phyloP scores from a whole-genome alignment of 2,329 filamentous ascomycete species.

The Fusarium goolgardi region DNA sequence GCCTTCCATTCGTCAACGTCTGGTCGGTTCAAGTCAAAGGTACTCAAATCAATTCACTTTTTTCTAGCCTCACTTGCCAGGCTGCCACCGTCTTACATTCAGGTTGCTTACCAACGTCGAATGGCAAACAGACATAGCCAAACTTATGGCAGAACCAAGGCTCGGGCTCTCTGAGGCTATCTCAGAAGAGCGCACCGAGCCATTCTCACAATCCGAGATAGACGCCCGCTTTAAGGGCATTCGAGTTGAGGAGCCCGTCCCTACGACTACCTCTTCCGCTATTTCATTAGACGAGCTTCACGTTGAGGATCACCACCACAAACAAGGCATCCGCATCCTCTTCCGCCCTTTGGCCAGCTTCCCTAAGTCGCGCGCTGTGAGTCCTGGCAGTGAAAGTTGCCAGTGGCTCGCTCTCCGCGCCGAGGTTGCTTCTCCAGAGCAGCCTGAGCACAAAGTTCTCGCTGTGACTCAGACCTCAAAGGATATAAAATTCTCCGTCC shows the following conservation, averaged over 20 bases:
- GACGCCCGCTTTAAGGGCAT: constrained; percentile 61
- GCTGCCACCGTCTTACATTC: constrained; percentile 31
- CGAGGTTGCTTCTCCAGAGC: constrained; percentile 63
- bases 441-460: constrained; percentile 67
- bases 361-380: constrained; percentile 64
- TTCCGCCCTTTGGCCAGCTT: constrained; percentile 66
- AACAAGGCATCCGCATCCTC: constrained; percentile 67
- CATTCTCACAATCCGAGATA: constrained; percentile 68
- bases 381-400: constrained; percentile 67
- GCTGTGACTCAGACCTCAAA: constrained; percentile 70
- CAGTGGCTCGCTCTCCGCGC: constrained; percentile 68
- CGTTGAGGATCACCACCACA: constrained; percentile 64
- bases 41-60: constrained; percentile 39
- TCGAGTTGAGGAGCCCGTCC: constrained; percentile 57
- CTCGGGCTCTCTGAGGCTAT: constrained; percentile 53
- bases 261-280: constrained; percentile 54
- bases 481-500: constrained; percentile 70
- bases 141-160: constrained; percentile 60
- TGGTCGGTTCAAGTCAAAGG: constrained; percentile 43
- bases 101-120: constrained; percentile 45
- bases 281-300: constrained; percentile 66
- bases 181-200: constrained; percentile 67
- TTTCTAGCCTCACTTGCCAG: constrained; percentile 21
- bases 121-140: constrained; percentile 48
- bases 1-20: constrained; percentile 31